phyloP scores from a whole-genome alignment of 1,284 basidiomycete genomes.

The Ceratobasidium sp. region DNA sequence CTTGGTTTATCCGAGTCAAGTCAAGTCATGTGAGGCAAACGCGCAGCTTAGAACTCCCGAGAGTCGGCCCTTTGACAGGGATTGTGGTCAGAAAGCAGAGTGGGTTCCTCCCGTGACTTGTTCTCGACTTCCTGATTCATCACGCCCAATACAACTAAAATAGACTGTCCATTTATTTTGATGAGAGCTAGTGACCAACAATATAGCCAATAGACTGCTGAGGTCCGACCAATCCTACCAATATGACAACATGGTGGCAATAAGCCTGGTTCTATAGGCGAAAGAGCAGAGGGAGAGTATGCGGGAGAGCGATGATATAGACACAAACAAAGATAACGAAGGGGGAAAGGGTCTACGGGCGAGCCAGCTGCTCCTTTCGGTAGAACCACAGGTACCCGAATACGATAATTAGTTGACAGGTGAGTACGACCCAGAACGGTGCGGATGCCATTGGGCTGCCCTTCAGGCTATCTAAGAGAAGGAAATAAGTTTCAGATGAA shows the following conservation, averaged over 20 bases:
- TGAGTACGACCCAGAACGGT: constrained; percentile 88
- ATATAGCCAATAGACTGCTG: constrained; percentile 37
- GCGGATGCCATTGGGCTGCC: constrained; percentile 81
- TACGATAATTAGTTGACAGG: constrained; percentile 84
- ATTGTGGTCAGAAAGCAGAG: constrained; percentile 12
- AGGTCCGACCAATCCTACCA: constrained; percentile 31
- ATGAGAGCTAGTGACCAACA: constrained; percentile 44
- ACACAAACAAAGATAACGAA: constrained; percentile 31
- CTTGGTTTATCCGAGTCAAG: constrained; percentile 19
- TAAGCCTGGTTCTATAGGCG: constrained; percentile 39
- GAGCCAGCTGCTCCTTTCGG: constrained; percentile 79
- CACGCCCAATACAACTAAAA: constrained; percentile 14
- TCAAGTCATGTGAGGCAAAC: constrained; percentile 5
- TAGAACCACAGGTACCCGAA: constrained; percentile 96
- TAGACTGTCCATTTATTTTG: constrained; percentile 45
- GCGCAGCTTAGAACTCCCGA: not conserved
- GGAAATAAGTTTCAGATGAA: constrained; percentile 47
- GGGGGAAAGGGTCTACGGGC: constrained; percentile 36
- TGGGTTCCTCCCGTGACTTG: not conserved
- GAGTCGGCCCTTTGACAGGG: not conserved
- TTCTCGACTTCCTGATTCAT: not conserved
- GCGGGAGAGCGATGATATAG: constrained; percentile 42
- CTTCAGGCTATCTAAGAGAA: constrained; percentile 48
- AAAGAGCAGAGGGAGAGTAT: constrained; percentile 31
- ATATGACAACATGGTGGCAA: constrained; percentile 35